Base-by-base conservation (phyloP, 768 basidiomycete genomes). In the Tulasnella sp. region DNA sequence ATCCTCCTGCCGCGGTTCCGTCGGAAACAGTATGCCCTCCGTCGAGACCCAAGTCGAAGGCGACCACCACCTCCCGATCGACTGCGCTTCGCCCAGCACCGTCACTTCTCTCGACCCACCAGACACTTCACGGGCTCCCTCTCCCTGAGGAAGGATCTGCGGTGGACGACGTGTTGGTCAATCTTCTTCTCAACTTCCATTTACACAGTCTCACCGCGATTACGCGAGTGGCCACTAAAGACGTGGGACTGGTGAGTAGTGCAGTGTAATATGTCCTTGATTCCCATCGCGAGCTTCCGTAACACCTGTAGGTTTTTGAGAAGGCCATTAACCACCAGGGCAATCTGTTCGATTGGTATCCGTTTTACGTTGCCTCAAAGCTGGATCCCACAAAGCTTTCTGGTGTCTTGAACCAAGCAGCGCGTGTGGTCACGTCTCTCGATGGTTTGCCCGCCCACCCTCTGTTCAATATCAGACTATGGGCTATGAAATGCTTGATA, bases 141-240 rank as follows among this genome's bases (percentile, higher is more conserved):
- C 46, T 88, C 9, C 87, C 90, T 2, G 79, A 85, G 42, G 5
- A 82, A 31, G 84, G 87, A 80, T 85, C 85, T 16, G 28, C 79
- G 16, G 80, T 82, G 37, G 84, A 87, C 75, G 81, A 85, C 2
- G 83, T 83, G 40, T 72, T 91, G 78, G 86, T 92, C 60, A 90
- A 87, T 42, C 86, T 94, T 81, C 86, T 91, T 20, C 90, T 90
- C 20, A 91, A 90, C 22, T 92, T 91, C 85, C 87, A 93, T 48
- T 84, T 89, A 9, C 89, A 93, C 81, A 85, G 90, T 7, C 85
- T 93, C 44, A 87, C 85, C 20, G 86, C 88, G 20, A 48, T 78
- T 14, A 31, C 81, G 24, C 54, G 54, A 44, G n/a, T 83, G 14
- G 20, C 46, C 16, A 69, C 14, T 31, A 78, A 60, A 34, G 42